Conservation (phyloP, 2,329 filamentous ascomycete species). For the Epichloe hybrida region DNA sequence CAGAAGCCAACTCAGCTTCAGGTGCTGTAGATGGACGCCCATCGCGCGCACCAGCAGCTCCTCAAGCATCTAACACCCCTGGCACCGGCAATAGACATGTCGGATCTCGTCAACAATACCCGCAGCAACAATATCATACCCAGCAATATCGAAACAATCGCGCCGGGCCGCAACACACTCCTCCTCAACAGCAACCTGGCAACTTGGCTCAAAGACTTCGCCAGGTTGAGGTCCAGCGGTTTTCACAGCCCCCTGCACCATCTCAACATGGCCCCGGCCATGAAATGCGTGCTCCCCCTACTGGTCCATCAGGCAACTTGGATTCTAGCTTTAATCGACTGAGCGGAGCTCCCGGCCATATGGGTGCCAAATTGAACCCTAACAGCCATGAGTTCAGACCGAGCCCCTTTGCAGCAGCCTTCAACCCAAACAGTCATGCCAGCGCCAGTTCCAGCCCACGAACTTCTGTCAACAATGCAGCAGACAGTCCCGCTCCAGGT, state of each 20-base stretch:
- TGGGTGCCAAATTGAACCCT: constrained; percentile 46
- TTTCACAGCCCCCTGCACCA: constrained; percentile 26
- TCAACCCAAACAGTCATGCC: constrained; percentile 57
- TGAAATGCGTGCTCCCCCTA: constrained; percentile 63
- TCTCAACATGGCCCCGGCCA: constrained; percentile 41
- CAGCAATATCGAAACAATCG: constrained; percentile 37
- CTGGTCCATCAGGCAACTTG: constrained; percentile 50
- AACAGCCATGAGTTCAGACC: constrained; percentile 72
- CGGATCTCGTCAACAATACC: constrained; percentile 34
- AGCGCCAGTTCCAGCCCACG: constrained; percentile 62
- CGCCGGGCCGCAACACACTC: constrained; percentile 27
- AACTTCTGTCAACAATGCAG: constrained; percentile 40
- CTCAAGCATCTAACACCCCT: constrained; percentile 16
- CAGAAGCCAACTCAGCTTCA: constrained; percentile 12
- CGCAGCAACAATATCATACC: constrained; percentile 31
- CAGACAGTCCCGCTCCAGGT: constrained; percentile 17
- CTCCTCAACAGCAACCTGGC: constrained; percentile 27
- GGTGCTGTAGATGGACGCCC: constrained; percentile 15
- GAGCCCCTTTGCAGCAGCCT: constrained; percentile 63
- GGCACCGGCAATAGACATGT: constrained; percentile 28
- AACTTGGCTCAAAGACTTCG: constrained; percentile 37
- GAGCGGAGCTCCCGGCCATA: constrained; percentile 35
- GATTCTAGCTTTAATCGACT: constrained; percentile 39
- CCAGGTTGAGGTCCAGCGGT: constrained; percentile 38
- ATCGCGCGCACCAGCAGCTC: constrained; percentile 21